These are phyloP conservation scores for Eutrema japonicum DNA, from an alignment of 345 rosid genomes.

Conservation along the genomic window DNA sequence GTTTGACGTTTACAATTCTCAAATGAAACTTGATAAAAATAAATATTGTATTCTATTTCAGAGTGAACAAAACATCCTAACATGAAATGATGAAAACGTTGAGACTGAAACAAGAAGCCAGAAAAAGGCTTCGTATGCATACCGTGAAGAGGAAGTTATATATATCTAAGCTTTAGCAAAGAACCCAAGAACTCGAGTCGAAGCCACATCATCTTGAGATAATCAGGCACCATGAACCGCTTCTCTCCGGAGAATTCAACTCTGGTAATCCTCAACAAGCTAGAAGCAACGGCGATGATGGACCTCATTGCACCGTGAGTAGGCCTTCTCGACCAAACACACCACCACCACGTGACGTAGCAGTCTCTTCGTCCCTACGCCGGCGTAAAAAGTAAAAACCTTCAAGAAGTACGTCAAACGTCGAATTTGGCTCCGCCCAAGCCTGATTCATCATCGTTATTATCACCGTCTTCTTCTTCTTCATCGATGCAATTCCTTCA, in stretches of 20 bases:
- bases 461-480: conserved; percentile 53
- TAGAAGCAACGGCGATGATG: conserved; percentile 50
- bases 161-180: conserved; percentile 58
- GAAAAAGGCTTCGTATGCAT: no score
- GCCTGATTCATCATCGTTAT: conserved; percentile 57
- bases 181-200: conserved; percentile 51
- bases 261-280: conserved; percentile 37
- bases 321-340: conserved; percentile 53
- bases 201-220: conserved; percentile 70
- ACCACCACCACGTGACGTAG: conserved; percentile 42
- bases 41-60: no score
- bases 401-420: conserved; percentile 56
- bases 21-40: no score
- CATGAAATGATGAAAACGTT: no score
- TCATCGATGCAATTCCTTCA: conserved; percentile 1
- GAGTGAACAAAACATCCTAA: no score
- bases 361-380: conserved; percentile 47
- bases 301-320: conserved; percentile 47
- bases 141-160: conserved; percentile 36
- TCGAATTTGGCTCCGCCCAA: conserved; percentile 54
- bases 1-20: no score
- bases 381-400: conserved; percentile 48
- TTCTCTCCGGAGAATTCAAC: conserved; percentile 45
- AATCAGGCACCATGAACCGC: conserved; percentile 49
- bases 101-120: no score